Evolutionary conservation across 1,139 yeast genomes (phyloP), one percentile per base, ranked within the genome.

Genomic region (Kodamaea anthophila): DNA sequence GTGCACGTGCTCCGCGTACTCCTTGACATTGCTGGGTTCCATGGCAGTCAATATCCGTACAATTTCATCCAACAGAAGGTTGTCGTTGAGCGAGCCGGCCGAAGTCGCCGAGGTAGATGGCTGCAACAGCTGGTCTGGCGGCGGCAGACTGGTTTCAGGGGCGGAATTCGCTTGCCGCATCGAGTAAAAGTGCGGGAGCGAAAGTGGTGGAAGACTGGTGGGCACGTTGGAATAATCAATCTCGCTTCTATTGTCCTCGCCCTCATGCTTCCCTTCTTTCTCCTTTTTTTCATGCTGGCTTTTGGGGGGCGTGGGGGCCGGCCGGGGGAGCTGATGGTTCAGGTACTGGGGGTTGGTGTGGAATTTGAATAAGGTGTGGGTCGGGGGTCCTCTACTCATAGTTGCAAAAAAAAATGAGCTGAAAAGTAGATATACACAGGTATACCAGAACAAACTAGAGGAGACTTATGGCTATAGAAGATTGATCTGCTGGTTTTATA

Each of bases 1-100:
- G 39, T 45, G 51, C 5, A 66, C 33, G 35, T 66, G 72, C 29
- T 60, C 68, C 7, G 58, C 45, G 38, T 63, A 66, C 37, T 66
- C 71, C 14, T 49, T 52, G 14, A 59, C 44, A 18, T 44, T 47
- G 9, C 47, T 38, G 0, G 73, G 72, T 9, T 39, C 37, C 7
- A 61, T 58, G 10, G 40, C 36, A 6, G 46, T 35, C 16, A 66
- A 46, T 2, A 64, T 38, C 9, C 49, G 42, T 3, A 65, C 46
- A 9, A 57, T 46, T 29, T 60, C 65, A 4, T 49, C 54, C 11
- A 47, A 29, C 18, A 49, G 33, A 29, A 42, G 12, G 13, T 15
- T 29, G 22, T 21, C 23, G 14, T 19, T 26, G 5, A 11, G 13
- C 9, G 23, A 11, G 13, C 23, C 25, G 12, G 26, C 13, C 9